Conservation (phyloP, 768 basidiomycete genomes). For the Baorangia bicolor region DNA sequence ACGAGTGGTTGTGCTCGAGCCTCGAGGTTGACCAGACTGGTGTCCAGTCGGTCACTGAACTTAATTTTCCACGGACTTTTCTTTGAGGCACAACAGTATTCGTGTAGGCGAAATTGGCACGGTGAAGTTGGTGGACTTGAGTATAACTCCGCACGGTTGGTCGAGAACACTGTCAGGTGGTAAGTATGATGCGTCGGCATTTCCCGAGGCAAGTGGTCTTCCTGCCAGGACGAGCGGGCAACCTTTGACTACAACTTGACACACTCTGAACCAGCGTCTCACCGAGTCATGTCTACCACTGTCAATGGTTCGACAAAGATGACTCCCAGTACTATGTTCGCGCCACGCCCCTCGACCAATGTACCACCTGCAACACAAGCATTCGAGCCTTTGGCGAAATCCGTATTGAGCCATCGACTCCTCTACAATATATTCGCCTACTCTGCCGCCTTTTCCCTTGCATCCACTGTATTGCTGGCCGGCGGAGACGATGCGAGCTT, state of each 20-base stretch:
- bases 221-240: too few species aligned
- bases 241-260: background rate
- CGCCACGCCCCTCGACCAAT: conserved; percentile 48
- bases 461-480: conserved; percentile 36
- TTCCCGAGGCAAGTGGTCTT: background rate
- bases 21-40: too few species aligned
- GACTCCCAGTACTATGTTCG: conserved; percentile 22
- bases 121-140: too few species aligned
- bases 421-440: conserved; percentile 51
- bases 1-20: background rate
- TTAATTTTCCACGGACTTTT: too few species aligned
- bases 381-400: conserved; percentile 67
- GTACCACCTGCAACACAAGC: conserved; percentile 56
- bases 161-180: background rate
- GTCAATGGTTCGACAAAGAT: background rate
- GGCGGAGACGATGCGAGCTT: conserved; percentile 16
- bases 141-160: too few species aligned
- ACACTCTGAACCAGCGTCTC: background rate
- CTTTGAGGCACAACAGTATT: too few species aligned
- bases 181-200: background rate
- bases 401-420: conserved; percentile 60
- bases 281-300: conserved; percentile 4
- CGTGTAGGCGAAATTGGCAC: too few species aligned
- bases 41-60: too few species aligned
- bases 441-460: conserved; percentile 49